These are phyloP conservation scores for Aspergillus sparsus DNA, from an alignment of 495 filamentous ascomycete genomes.

Conservation along the genomic window DNA sequence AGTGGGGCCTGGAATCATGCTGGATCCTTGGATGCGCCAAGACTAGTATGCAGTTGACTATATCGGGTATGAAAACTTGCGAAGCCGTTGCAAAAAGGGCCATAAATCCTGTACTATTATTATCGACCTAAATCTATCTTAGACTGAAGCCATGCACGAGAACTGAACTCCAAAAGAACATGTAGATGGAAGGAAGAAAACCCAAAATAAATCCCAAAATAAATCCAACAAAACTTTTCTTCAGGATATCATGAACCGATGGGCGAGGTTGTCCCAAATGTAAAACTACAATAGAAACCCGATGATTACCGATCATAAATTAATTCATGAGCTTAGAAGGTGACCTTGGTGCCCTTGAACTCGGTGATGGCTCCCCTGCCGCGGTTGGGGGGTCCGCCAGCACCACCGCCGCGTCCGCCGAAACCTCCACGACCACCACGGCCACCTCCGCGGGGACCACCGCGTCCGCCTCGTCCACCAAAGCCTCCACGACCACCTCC, in stretches of 20 bases:
- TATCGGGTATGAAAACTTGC: background rate
- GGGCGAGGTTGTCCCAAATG: constrained; percentile 7
- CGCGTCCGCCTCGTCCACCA: constrained; percentile 54
- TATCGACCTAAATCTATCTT: constrained; percentile 11
- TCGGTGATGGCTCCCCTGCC: constrained; percentile 77
- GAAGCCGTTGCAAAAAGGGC: constrained; percentile 2
- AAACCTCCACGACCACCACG: constrained; percentile 57
- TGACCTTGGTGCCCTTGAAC: constrained; percentile 90
- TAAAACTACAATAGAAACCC: constrained; percentile 22
- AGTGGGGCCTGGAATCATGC: background rate
- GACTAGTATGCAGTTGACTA: background rate
- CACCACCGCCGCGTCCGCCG: constrained; percentile 51
- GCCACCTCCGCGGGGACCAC: constrained; percentile 56
- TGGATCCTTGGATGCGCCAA: background rate
- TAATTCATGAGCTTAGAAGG: constrained; percentile 62
- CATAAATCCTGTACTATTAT: constrained; percentile 12
- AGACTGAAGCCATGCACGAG: constrained; percentile 1
- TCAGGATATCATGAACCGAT: constrained; percentile 6
- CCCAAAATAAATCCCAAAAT: background rate
- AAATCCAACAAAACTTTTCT: constrained; percentile 18
- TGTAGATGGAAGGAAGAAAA: background rate
- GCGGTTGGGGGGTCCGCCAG: constrained; percentile 46
- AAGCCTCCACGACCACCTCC: constrained; percentile 55
- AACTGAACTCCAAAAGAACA: too few relatives aligned
- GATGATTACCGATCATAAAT: constrained; percentile 16